phyloP scores from a whole-genome alignment of 2,329 filamentous ascomycete genomes.

The Claviceps spartinae region DNA sequence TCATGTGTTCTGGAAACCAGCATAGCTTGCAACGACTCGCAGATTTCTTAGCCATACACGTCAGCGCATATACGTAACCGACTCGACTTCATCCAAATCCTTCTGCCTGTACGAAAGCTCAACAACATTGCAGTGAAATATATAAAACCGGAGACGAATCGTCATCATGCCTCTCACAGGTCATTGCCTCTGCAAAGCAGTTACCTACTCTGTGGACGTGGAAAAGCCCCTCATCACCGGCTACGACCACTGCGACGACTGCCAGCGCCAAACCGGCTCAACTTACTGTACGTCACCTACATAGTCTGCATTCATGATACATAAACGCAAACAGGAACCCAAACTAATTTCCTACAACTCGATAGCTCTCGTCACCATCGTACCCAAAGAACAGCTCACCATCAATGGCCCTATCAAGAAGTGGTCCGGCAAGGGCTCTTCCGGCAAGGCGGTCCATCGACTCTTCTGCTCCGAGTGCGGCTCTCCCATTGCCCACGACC shows the following conservation, averaged over 20 bases:
- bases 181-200: constrained; percentile 58
- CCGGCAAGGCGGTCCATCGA: constrained; percentile 50
- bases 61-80: no score
- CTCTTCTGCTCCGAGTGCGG: constrained; percentile 58
- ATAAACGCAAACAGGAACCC: constrained; percentile 19
- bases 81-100: no score
- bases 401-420: constrained; percentile 52
- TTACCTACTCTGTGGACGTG: constrained; percentile 50
- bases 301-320: not conserved
- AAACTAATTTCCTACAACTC: not conserved
- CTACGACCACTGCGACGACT: constrained; percentile 62
- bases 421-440: constrained; percentile 44
- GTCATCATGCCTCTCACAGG: constrained; percentile 49
- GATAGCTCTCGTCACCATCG: constrained; percentile 51
- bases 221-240: constrained; percentile 40
- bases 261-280: constrained; percentile 55
- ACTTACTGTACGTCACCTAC: constrained; percentile 43
- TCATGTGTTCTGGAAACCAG: no score
- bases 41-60: no score
- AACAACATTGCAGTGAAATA: not conserved
- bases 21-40: no score
- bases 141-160: not conserved
- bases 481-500: constrained; percentile 57
- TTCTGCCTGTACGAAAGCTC: no score
- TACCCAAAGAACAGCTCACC: constrained; percentile 51